Evolutionary conservation across 1,284 basidiomycete genomes (phyloP).

Genomic region (Mixia osmundae): DNA sequence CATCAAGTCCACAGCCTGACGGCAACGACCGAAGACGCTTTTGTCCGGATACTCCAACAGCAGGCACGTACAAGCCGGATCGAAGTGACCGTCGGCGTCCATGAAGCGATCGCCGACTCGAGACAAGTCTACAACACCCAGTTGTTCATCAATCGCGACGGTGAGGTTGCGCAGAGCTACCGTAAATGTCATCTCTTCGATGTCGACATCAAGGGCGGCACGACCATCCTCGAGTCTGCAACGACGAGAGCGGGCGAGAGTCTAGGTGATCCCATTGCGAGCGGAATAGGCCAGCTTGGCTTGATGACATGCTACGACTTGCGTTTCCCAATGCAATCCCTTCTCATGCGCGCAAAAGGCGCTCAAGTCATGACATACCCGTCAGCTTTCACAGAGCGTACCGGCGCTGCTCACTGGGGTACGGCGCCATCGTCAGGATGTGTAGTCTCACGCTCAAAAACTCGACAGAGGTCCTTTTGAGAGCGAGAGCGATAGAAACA

Average conservation of each 20-base stretch:
- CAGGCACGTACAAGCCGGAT: constrained; percentile 23
- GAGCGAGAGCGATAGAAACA: constrained; percentile 24
- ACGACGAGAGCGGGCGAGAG: constrained; percentile 23
- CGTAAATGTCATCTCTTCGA: constrained; percentile 29
- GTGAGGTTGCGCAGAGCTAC: constrained; percentile 17
- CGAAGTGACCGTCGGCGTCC: constrained; percentile 26
- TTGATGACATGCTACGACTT: constrained; percentile 32
- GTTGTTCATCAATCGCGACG: constrained; percentile 25
- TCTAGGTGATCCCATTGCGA: constrained; percentile 20
- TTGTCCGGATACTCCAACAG: constrained; percentile 21
- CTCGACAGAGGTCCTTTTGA: constrained; percentile 16
- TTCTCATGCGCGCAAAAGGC: constrained; percentile 24
- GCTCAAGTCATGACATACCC: constrained; percentile 29
- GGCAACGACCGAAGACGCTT: constrained; percentile 16
- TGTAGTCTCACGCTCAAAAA: constrained; percentile 18
- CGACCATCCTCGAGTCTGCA: constrained; percentile 18
- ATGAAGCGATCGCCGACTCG: constrained; percentile 22
- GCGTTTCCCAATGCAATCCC: constrained; percentile 28
- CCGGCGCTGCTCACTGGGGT: constrained; percentile 21
- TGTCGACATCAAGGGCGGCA: constrained; percentile 24
- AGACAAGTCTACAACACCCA: constrained; percentile 27
- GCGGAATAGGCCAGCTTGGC: constrained; percentile 22
- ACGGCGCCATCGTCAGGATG: too few relatives aligned
- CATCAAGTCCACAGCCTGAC: constrained; percentile 16
- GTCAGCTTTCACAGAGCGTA: constrained; percentile 28